phyloP scores from a whole-genome alignment of 2,329 filamentous ascomycete species.

The Metarhizium anisopliae region DNA sequence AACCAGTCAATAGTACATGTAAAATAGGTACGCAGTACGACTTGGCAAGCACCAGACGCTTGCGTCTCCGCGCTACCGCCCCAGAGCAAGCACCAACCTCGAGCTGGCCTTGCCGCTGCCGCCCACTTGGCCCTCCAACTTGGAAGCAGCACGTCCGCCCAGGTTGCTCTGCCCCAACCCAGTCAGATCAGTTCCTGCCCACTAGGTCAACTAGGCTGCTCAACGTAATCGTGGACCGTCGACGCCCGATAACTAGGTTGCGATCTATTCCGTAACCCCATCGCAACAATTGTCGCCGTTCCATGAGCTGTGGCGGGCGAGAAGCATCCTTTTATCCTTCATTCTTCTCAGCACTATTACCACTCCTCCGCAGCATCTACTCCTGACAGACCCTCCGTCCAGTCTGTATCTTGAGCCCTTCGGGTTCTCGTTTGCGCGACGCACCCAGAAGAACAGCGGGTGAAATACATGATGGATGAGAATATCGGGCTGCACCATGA shows the following conservation, averaged over 20 bases:
- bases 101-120: too few species aligned
- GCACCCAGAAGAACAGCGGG: not conserved
- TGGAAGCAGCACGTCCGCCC: too few species aligned
- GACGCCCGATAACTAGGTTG: not conserved
- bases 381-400: not conserved
- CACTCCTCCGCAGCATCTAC: not conserved
- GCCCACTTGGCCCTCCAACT: too few species aligned
- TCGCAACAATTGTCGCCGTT: not conserved
- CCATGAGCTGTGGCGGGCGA: not conserved
- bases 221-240: not conserved
- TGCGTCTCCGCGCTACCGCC: not conserved
- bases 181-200: not conserved
- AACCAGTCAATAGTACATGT: too few species aligned
- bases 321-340: not conserved
- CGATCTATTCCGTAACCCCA: not conserved
- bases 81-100: not conserved
- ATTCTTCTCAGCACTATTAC: not conserved
- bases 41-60: not conserved
- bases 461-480: slow-evolving; percentile 26
- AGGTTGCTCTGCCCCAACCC: not conserved
- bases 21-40: too few species aligned
- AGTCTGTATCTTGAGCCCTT: not conserved
- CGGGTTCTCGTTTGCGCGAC: not conserved
- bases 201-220: not conserved
- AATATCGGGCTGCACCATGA: slow-evolving; percentile 25